Evolutionary conservation across 73 alveolate species (phyloP), one percentile per base, ranked within the genome.

Genomic region (Stentor coeruleus): DNA sequence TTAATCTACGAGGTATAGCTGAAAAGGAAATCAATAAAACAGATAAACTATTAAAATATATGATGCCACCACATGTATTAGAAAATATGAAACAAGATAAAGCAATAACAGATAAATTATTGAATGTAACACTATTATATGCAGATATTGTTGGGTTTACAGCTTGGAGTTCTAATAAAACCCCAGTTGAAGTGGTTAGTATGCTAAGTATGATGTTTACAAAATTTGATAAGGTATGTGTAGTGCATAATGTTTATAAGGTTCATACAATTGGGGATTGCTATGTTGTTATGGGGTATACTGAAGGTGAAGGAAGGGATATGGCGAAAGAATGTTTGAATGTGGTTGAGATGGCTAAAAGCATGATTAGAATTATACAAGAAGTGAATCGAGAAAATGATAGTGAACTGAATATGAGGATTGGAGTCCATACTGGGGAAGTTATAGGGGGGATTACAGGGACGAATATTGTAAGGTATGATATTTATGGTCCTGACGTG

Each of bases 231-330:
- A 92, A 94, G 88, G 95, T 93, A 59, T 93, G 98, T 75, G 92
- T 91, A 36, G 89, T 87, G 33, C 88, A 95, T 39, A 89, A 94
- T 58, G 98, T 97, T 3, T 97, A 93, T 85, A 97, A 97, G 87
- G 97, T 97, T 0, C 98, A 97, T 81, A 97, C 99, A 3, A 97
- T 97, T 1, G 99, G 99, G n/a, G 99, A 97, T 84, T 94, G 98
- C 82, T 97, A 97, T 83, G 99, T 97, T 20, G 98, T 97, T 20
- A 79, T 95, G 90, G 99, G 99, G 39, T 90, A 90, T 42, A 94
- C 89, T 39, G 99, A 97, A 3, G 88, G 88, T 59, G 89, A 86
- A 37, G 92, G 90, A 59, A 96, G 99, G 86, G 92, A 95, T 89
- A 90, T 87, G 39, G 93, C 90, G 55, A 93, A 93, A 85, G 99